Conservation (phyloP, 1,284 basidiomycete species). For the Sporisorium graminicola region DNA sequence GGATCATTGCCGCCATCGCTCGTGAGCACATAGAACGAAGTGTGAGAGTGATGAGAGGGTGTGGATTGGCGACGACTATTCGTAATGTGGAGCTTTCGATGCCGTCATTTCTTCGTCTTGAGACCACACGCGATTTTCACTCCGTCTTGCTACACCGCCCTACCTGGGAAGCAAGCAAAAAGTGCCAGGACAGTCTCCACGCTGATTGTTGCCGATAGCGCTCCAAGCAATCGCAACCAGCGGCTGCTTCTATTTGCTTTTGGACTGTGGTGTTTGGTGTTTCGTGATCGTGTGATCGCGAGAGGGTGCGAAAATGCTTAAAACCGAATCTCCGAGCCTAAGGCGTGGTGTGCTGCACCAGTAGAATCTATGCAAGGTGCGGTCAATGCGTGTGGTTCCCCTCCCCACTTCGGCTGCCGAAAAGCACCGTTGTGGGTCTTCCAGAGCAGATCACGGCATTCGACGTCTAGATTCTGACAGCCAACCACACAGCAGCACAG, state of each 20-base stretch:
- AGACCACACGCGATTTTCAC: background rate
- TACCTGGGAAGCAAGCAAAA: background rate
- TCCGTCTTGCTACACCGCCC: background rate
- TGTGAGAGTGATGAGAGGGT: background rate
- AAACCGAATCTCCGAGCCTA: background rate
- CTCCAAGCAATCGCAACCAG: too few relatives aligned
- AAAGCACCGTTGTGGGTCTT: background rate
- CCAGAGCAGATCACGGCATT: slow-evolving; percentile 18
- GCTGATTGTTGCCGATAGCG: background rate
- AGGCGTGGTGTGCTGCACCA: background rate
- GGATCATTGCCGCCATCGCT: too few relatives aligned
- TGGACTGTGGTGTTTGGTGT: background rate
- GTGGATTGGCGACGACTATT: background rate
- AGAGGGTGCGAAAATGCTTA: background rate
- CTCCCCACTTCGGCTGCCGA: slow-evolving; percentile 2
- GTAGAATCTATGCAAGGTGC: background rate
- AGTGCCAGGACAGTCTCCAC: background rate
- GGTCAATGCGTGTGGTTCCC: background rate
- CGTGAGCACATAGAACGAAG: background rate
- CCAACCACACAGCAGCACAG: too few relatives aligned
- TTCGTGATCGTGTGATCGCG: background rate
- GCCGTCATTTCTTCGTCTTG: slow-evolving; percentile 3
- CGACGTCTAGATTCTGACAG: slow-evolving; percentile 10
- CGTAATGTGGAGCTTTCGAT: background rate
- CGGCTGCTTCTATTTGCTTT: too few relatives aligned